phyloP scores from a whole-genome alignment of 352 stramenopile genomes.

The Phytophthora tentaculata region DNA sequence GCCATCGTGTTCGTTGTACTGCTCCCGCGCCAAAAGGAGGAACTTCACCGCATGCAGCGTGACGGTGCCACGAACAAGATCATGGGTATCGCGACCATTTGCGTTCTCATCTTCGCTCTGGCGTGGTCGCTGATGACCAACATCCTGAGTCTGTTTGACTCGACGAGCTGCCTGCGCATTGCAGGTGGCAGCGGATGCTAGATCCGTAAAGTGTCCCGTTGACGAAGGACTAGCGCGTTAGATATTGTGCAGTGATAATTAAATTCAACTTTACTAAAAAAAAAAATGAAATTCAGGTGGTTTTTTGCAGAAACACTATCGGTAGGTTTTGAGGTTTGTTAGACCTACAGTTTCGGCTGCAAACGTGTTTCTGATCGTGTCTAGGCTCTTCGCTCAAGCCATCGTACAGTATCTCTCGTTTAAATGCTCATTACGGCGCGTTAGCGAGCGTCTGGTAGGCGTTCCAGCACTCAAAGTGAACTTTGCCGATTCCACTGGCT shows the following conservation, averaged over 20 bases:
- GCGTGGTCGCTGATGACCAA: conserved; percentile 70
- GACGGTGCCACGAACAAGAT: conserved; percentile 46
- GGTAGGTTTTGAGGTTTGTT: too few species aligned
- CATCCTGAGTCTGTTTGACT: conserved; percentile 60
- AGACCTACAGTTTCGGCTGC: conserved; percentile 9
- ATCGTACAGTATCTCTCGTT: conserved; percentile 3
- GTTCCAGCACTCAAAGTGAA: conserved; percentile 90
- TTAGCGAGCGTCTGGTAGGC: conserved; percentile 61
- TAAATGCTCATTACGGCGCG: conserved; percentile 24
- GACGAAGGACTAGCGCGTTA: not conserved
- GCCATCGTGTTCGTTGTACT: conserved; percentile 53
- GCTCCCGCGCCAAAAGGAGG: conserved; percentile 61
- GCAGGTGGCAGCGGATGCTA: conserved; percentile 43
- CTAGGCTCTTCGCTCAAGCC: conserved; percentile 29
- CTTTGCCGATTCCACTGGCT: conserved; percentile 74
- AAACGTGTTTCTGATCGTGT: conserved; percentile 7
- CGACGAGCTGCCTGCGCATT: conserved; percentile 62
- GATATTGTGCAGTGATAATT: conserved; percentile 24
- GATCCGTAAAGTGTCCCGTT: not conserved
- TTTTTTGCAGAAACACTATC: too few species aligned
- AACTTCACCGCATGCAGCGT: conserved; percentile 52
- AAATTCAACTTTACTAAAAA: too few species aligned
- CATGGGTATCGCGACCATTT: conserved; percentile 37
- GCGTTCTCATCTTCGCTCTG: conserved; percentile 52
- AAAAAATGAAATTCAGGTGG: too few species aligned